phyloP scores from a whole-genome alignment of 2,329 filamentous ascomycete species.

The Colletotrichum nymphaeae region DNA sequence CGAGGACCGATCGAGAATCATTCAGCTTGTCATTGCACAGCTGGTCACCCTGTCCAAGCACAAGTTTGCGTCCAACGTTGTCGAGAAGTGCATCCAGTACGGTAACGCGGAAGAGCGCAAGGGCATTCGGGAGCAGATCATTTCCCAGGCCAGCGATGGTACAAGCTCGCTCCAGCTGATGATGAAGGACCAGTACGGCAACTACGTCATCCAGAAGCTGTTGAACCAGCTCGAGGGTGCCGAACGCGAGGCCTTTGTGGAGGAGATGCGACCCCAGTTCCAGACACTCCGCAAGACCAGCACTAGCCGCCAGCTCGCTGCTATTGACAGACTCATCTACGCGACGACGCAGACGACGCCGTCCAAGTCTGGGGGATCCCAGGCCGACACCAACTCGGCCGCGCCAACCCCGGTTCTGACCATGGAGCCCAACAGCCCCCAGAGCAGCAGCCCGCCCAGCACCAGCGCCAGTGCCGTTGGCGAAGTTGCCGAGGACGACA shows the following conservation, averaged over 20 bases:
- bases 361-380: slow-evolving; percentile 30
- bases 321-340: slow-evolving; percentile 68
- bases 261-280: slow-evolving; percentile 73
- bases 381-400: slow-evolving; percentile 58
- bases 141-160: slow-evolving; percentile 70
- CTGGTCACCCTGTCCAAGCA: slow-evolving; percentile 86
- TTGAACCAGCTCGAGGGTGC: slow-evolving; percentile 70
- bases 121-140: slow-evolving; percentile 74
- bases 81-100: slow-evolving; percentile 88
- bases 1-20: slow-evolving; percentile 79
- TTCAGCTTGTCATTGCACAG: slow-evolving; percentile 77
- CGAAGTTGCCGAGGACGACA: slow-evolving; percentile 45
- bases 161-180: slow-evolving; percentile 78
- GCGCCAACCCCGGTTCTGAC: slow-evolving; percentile 75
- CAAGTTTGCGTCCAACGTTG: slow-evolving; percentile 97
- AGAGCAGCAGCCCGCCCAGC: slow-evolving; percentile 74
- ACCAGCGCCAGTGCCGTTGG: slow-evolving; percentile 67
- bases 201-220: slow-evolving; percentile 96
- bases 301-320: slow-evolving; percentile 74
- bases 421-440: slow-evolving; percentile 76
- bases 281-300: slow-evolving; percentile 71
- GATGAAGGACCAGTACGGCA: slow-evolving; percentile 92
- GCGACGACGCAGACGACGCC: slow-evolving; percentile 36
- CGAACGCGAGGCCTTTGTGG: slow-evolving; percentile 70
- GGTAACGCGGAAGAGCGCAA: slow-evolving; percentile 77